Evolutionary conservation across 2,329 filamentous ascomycete species (phyloP), one percentile per base, ranked within the genome.

Genomic region (Colletotrichum shisoi): DNA sequence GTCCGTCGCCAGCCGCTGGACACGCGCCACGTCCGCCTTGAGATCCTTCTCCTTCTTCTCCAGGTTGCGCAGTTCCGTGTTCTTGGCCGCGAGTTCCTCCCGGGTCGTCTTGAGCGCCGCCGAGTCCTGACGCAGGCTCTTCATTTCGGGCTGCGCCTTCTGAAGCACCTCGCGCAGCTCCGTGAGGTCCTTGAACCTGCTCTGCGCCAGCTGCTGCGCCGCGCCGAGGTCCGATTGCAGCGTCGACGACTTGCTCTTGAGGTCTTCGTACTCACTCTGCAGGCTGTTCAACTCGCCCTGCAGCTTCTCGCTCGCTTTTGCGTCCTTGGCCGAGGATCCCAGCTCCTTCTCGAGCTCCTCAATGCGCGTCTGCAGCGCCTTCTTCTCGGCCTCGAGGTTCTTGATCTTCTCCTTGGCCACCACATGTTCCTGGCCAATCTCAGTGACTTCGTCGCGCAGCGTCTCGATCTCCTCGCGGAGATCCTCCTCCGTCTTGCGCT

Each of bases 71-170:
- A 98, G 77, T 71, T 94, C 91, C 3, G 79, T 79, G 40, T 73
- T 77, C 75, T 82, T 85, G 31, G 76, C 74, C 0, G 85, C 82
- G 2, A 97, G 83, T 69, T 96, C 92, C 53, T 94, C 90, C 74
- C 91, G 94, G 3, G 87, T 84, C 0, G 82, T 83, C 76, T 93
- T 94, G 40, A 98, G 82, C 46, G 89, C 85, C 0, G 87, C 85
- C 37, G 91, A 89, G 72, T 98, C 94, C 56, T 89, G 87, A 8
- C 92, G 88, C 21, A 98, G 83, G 51, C 82, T 89, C 75, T 90
- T 91, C 27, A 98, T 81, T 77, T 99, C 94, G 0, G 93, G 91
- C 74, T 97, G 94, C 0, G 91, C 86, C 76, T 95, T 96, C 71
- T 93, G 89, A 37, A 97, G 78, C 2, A 94, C 83, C 69, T 94